These are phyloP conservation scores for Floccularia luteovirens DNA, from an alignment of 768 basidiomycete genomes.

Conservation along the genomic window DNA sequence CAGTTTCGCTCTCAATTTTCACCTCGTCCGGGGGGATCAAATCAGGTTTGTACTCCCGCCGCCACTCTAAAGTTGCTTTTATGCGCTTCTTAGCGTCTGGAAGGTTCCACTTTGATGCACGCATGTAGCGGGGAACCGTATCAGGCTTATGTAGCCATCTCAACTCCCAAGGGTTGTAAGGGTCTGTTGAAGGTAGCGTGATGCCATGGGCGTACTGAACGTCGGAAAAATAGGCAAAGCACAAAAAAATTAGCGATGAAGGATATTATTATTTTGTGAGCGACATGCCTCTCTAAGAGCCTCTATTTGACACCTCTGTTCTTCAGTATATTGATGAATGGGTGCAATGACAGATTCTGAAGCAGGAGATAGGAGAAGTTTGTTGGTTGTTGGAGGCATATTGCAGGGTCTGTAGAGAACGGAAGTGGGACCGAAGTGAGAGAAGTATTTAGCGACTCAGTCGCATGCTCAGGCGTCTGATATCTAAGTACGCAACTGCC, in stretches of 20 bases:
- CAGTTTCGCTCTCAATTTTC: slow-evolving; percentile 73
- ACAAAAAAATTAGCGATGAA: slow-evolving; percentile 1
- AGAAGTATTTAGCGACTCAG: too few relatives aligned
- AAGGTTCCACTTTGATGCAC: slow-evolving; percentile 80
- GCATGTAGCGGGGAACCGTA: slow-evolving; percentile 70
- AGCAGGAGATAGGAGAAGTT: neutral
- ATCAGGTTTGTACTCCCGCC: slow-evolving; percentile 79
- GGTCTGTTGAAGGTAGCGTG: slow-evolving; percentile 55
- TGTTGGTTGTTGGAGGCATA: neutral
- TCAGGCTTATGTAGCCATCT: slow-evolving; percentile 68
- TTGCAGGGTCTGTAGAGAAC: too few relatives aligned
- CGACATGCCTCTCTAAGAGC: neutral
- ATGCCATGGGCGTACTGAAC: slow-evolving; percentile 69
- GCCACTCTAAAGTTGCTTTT: slow-evolving; percentile 76
- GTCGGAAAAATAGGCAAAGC: neutral
- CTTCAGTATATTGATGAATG: neutral
- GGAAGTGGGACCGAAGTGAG: too few relatives aligned
- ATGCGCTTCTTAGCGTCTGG: slow-evolving; percentile 74
- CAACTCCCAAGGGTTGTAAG: slow-evolving; percentile 71
- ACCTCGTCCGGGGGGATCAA: slow-evolving; percentile 78
- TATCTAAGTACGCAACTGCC: too few relatives aligned
- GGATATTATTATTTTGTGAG: neutral
- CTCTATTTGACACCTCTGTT: neutral
- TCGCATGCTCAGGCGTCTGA: too few relatives aligned
- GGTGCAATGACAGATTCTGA: neutral